These are phyloP conservation scores for Hibiscus syriacus DNA, from an alignment of 345 rosid species.

Conservation along the genomic window DNA sequence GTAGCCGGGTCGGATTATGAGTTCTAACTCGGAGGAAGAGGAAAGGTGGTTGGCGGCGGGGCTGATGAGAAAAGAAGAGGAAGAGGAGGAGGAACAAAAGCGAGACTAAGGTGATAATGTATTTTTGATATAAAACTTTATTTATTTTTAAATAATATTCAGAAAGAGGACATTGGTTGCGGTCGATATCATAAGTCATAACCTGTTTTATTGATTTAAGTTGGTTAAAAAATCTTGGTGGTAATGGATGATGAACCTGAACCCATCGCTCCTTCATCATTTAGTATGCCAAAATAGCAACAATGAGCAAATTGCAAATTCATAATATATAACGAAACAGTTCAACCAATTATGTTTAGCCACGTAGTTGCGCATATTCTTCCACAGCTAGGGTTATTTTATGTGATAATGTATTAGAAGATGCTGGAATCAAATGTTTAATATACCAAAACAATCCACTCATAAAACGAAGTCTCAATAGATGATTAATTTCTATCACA, in stretches of 20 bases:
- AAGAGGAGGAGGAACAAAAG: neutral
- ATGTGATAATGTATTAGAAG: neutral
- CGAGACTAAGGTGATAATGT: neutral
- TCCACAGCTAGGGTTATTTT: neutral
- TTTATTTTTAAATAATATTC: too few species aligned
- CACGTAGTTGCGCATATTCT: neutral
- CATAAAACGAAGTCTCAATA: too few species aligned
- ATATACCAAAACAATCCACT: too few species aligned
- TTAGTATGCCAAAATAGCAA: too few species aligned
- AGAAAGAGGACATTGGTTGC: too few species aligned
- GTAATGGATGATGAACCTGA: neutral
- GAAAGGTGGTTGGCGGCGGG: neutral
- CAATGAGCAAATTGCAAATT: neutral
- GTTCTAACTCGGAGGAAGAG: conserved; percentile 13
- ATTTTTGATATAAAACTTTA: too few species aligned
- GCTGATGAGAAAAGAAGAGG: neutral
- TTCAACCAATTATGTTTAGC: neutral
- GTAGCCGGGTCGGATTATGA: conserved; percentile 70
- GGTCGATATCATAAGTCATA: too few species aligned
- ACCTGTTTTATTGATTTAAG: too few species aligned
- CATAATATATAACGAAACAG: neutral
- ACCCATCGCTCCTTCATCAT: neutral
- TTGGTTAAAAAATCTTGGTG: neutral
- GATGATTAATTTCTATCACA: too few species aligned
- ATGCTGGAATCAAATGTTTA: too few species aligned